Conservation (phyloP, 2,329 filamentous ascomycete species). For the Ceratocystis cubensis region DNA sequence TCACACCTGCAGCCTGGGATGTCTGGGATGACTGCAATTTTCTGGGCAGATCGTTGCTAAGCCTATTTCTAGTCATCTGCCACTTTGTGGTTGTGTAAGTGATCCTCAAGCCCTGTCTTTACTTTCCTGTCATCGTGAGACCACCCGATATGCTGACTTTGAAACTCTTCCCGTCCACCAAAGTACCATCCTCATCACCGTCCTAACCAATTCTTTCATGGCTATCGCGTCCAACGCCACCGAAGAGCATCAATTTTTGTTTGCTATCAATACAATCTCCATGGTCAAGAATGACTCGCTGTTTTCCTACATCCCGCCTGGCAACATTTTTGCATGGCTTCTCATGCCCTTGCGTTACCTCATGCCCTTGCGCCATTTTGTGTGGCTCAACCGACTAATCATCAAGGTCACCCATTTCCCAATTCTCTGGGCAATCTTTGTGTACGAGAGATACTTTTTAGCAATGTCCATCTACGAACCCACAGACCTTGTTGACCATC, state of each 20-base stretch:
- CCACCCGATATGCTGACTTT: no score
- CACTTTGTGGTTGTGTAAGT: conserved; percentile 77
- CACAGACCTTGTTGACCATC: conserved; percentile 71
- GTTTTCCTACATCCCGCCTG: conserved; percentile 85
- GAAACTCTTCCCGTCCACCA: background rate
- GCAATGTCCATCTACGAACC: conserved; percentile 66
- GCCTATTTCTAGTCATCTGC: conserved; percentile 80
- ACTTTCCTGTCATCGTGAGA: background rate
- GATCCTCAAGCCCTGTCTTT: no score
- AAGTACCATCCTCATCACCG: conserved; percentile 79
- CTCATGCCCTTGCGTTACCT: conserved; percentile 70
- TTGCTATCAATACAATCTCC: conserved; percentile 91
- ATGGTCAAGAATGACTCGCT: conserved; percentile 97
- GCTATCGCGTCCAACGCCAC: conserved; percentile 85
- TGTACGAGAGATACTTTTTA: conserved; percentile 73
- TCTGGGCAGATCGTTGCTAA: conserved; percentile 63
- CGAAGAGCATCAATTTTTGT: conserved; percentile 84
- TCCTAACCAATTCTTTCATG: conserved; percentile 96
- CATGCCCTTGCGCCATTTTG: conserved; percentile 68
- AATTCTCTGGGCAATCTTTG: conserved; percentile 70
- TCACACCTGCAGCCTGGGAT: conserved; percentile 89
- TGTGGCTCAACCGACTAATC: conserved; percentile 74
- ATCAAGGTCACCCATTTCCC: conserved; percentile 89
- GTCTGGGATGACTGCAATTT: conserved; percentile 69
- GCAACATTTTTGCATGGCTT: conserved; percentile 83